These are phyloP conservation scores for Talaromyces liani DNA, from an alignment of 495 filamentous ascomycete genomes.

Conservation along the genomic window DNA sequence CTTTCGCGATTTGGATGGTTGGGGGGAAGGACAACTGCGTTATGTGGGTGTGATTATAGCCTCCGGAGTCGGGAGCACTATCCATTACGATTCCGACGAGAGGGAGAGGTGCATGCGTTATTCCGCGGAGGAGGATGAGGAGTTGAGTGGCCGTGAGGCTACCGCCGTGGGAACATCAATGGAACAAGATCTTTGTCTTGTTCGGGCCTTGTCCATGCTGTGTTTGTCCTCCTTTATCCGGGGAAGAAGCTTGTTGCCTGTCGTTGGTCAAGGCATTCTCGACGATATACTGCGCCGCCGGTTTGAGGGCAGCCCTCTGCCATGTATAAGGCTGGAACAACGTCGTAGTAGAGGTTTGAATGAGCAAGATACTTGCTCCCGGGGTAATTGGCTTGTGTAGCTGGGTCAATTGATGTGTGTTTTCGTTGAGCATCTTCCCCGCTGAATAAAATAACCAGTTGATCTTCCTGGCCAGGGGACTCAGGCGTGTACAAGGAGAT, in stretches of 20 bases:
- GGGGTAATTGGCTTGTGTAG: constrained; percentile 18
- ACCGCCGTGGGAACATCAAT: constrained; percentile 26
- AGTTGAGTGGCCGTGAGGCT: constrained; percentile 20
- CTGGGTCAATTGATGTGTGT: constrained; percentile 23
- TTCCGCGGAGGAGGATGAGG: constrained; percentile 17
- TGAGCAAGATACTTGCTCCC: constrained; percentile 17
- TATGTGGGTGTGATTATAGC: constrained; percentile 17
- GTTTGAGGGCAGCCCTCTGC: constrained; percentile 9
- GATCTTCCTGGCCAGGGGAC: constrained; percentile 7
- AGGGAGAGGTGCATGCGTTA: constrained; percentile 9
- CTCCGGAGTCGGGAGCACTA: constrained; percentile 24
- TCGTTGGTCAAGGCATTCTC: constrained; percentile 3
- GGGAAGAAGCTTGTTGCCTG: not conserved
- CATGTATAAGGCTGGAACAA: constrained; percentile 12
- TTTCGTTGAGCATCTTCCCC: constrained; percentile 22
- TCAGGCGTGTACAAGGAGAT: constrained; percentile 13
- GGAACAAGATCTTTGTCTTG: constrained; percentile 15
- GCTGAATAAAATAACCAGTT: constrained; percentile 22
- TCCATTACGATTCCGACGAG: constrained; percentile 20
- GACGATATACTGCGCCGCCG: constrained; percentile 10
- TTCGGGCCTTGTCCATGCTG: not conserved
- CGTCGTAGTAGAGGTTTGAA: constrained; percentile 10
- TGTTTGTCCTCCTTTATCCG: not conserved
- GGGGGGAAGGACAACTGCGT: constrained; percentile 17
- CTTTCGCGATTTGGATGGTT: constrained; percentile 12